Conservation (phyloP, 83 land plant genomes). For the Picea abies region DNA sequence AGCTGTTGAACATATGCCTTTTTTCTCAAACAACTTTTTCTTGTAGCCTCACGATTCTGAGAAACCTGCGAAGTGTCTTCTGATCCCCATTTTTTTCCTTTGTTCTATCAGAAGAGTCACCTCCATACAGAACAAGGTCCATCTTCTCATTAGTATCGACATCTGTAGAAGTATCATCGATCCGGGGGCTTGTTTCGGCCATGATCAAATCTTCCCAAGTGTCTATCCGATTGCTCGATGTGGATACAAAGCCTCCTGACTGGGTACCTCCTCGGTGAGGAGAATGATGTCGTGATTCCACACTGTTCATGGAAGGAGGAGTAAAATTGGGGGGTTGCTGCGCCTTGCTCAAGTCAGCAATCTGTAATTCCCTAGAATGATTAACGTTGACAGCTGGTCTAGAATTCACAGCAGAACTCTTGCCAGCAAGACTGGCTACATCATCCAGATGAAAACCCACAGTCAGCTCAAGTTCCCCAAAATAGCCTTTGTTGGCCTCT, state of each 20-base stretch:
- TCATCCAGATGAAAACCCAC: no score
- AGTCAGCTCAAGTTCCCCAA: no score
- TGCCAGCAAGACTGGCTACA: no score
- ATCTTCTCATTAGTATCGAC: slow-evolving; percentile 55
- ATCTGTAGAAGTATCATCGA: slow-evolving; percentile 83
- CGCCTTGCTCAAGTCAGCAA: no score
- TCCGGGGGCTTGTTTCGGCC: slow-evolving; percentile 73
- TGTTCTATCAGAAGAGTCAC: not conserved
- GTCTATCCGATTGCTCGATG: slow-evolving; percentile 33
- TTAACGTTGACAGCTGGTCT: no score
- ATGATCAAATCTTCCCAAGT: slow-evolving; percentile 60
- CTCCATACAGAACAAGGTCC: not conserved
- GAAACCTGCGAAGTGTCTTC: not conserved
- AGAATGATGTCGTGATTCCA: not conserved
- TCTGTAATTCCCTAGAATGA: no score
- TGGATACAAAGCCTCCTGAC: slow-evolving; percentile 20
- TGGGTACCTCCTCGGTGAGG: slow-evolving; percentile 23
- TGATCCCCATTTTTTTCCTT: slow-evolving; percentile 27
- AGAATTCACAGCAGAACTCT: no score
- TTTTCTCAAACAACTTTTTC: no score
- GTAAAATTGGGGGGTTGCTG: slow-evolving; percentile 15
- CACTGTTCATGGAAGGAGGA: slow-evolving; percentile 12
- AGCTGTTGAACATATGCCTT: no score
- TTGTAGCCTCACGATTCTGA: no score
- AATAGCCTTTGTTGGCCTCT: slow-evolving; percentile 26